Base-by-base conservation (phyloP, 1,284 basidiomycete genomes). In the Trametes versicolor region DNA sequence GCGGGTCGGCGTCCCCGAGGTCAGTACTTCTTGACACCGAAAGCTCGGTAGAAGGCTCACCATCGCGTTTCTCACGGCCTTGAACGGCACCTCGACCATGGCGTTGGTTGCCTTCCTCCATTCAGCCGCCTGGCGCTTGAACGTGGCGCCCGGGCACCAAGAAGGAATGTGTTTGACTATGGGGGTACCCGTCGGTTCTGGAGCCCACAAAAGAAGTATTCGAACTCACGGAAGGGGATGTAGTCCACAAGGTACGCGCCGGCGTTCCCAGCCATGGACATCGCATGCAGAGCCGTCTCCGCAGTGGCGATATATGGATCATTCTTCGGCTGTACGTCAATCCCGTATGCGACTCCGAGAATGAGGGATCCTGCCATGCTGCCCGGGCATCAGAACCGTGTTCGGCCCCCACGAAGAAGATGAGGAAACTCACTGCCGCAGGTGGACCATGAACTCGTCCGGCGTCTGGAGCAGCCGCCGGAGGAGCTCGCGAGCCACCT, bases 101-200 rank as follows among this genome's bases (percentile, higher is more conserved):
- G 67, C 68, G 8, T 61, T 60, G 25, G 74, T 70, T 17, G 74
- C 61, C 39, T 73, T 69, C 62, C 72, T 74, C 75, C 79, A 80
- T 56, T 75, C 79, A 71, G 77, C 78, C 0, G 80, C 85, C 56
- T 86, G 81, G 13, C 82, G 81, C 27, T 81, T 76, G 81, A 87
- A 84, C 0, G 73, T 73, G 1, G 81, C 78, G 13, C 84, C 84
- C 19, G 83, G 84, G 59, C 83, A 73, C 82, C 82, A 85, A 27
- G 68, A 71, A 1, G 84, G 83, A 21, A 84, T 69, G 58, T 83
- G 74, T 63, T 77, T 77, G 58, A 84, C 75, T 77, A 60, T 7
- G 43, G 32, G 3, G 48, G 49, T 47, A 63, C 34, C 34, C 43
- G 47, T 60, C 21, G 29, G 58, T 51, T 32, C 27, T 56, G 56